Conservation (phyloP, 2,329 filamentous ascomycete species). For the Diaporthe sp. region DNA sequence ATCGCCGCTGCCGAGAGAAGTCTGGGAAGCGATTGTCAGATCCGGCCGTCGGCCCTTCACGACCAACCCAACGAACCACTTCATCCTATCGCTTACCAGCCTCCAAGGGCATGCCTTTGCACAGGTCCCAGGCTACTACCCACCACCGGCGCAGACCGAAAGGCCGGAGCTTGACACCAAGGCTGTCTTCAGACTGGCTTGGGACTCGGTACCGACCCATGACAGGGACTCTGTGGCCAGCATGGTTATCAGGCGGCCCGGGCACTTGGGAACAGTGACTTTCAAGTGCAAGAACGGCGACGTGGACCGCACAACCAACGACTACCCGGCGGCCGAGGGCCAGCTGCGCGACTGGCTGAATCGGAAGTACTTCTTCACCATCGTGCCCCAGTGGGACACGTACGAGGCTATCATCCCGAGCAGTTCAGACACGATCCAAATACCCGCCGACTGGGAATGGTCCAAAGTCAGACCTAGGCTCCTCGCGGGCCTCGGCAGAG, state of each 20-base stretch:
- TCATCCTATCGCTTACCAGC: not conserved
- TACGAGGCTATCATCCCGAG: not conserved
- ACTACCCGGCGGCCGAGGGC: not conserved
- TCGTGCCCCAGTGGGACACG: not conserved
- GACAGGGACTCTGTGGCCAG: not conserved
- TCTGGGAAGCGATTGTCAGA: slow-evolving; percentile 14
- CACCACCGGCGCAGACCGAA: not conserved
- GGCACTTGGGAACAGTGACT: not conserved
- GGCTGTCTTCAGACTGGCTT: not conserved
- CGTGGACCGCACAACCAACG: not conserved
- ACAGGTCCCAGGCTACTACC: not conserved
- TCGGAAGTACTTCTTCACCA: not conserved
- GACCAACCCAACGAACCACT: not conserved
- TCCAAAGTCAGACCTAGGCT: not conserved
- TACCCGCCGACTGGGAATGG: not conserved
- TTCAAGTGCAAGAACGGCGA: not conserved
- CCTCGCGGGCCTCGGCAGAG: not conserved
- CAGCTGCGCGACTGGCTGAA: not conserved
- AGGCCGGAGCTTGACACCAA: not conserved
- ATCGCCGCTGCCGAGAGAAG: slow-evolving; percentile 14
- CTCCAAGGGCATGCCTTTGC: not conserved
- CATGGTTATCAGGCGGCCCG: not conserved
- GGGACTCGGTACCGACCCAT: not conserved
- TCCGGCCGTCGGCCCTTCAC: not conserved
- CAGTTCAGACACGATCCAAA: not conserved